Conservation (phyloP, 257 asterid species). For the Scutellaria galericulata region DNA sequence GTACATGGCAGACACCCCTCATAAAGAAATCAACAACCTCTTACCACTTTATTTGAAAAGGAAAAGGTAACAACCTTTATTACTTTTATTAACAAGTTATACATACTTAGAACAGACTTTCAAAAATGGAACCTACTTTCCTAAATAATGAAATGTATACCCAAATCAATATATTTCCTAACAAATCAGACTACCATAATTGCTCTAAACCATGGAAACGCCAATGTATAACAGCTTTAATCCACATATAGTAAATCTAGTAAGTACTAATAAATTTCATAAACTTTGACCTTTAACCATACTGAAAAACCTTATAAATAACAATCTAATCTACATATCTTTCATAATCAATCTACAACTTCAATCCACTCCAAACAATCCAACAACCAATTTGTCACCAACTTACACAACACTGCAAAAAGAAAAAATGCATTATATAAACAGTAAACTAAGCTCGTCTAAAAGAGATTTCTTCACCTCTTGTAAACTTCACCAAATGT, state of each 20-base stretch:
- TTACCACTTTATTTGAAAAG: neutral
- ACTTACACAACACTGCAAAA: constrained; percentile 3
- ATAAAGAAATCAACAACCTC: constrained; percentile 15
- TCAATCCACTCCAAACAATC: constrained; percentile 16
- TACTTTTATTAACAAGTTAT: constrained; percentile 19
- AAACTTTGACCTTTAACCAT: constrained; percentile 8
- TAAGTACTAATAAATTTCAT: constrained; percentile 7
- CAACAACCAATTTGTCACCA: constrained; percentile 9
- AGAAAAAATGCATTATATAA: neutral
- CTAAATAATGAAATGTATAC: constrained; percentile 1
- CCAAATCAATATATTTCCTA: neutral
- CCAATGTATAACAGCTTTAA: constrained; percentile 18
- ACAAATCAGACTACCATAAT: constrained; percentile 16
- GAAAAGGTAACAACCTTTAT: neutral
- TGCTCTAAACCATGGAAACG: constrained; percentile 23
- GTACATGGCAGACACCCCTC: constrained; percentile 1
- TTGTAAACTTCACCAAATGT: constrained; percentile 88
- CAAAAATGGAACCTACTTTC: constrained; percentile 1
- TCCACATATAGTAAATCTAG: constrained; percentile 20
- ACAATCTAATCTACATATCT: constrained; percentile 4
- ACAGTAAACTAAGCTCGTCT: constrained; percentile 20
- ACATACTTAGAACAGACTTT: neutral
- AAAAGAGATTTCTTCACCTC: constrained; percentile 51
- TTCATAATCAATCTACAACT: constrained; percentile 24
- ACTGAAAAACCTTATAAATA: constrained; percentile 1